Evolutionary conservation across 257 asterid species (phyloP), one percentile per base, ranked within the genome.

Genomic region (Galeopsis tetrahit): DNA sequence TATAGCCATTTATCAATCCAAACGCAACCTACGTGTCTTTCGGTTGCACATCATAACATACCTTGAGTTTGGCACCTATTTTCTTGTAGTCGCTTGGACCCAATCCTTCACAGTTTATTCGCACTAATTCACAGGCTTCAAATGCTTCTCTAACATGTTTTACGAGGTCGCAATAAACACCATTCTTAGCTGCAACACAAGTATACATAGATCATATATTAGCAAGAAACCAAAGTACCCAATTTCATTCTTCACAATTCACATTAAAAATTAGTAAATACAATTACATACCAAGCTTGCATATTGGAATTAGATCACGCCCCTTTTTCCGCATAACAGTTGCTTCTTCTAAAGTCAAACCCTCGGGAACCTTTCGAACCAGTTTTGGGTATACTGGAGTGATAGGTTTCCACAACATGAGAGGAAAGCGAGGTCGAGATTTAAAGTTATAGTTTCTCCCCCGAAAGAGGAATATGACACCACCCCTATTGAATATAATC

Each of bases 1-100:
- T 21, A 21, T 1, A 21, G 28, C 43, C 43, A 5, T 39, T 39
- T 39, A 39, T 7, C 51, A 44, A 9, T 44, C 51, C 51, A 44
- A 44, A 44, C n/a, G n/a, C 14, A 2, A 9, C 51, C 51, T 52
- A 31, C 10, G 15, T 40, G 64, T 40, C 63, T 63, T 69, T 69
- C 58, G 28, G 56, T 57, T 9, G 63, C 5, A 69, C 49, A 71
- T 4, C 13, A 59, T 34, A 10, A 10, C 35, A 71, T 68, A 91
- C 97, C 97, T 83, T 88, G 78, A 94, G 96, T 82, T 94, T 91
- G 66, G 97, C 99, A 81, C 97, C 99, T 71, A 89, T 86, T 80
- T 87, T 91, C 72, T 81, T 78, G 81, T 82, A 89, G 87, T 94
- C 99, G 32, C 93, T 91, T 57, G 90, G 87, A 68, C 89, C 87